Conservation (phyloP, 176 grass and related monocot species). For the Pharus latifolius region DNA sequence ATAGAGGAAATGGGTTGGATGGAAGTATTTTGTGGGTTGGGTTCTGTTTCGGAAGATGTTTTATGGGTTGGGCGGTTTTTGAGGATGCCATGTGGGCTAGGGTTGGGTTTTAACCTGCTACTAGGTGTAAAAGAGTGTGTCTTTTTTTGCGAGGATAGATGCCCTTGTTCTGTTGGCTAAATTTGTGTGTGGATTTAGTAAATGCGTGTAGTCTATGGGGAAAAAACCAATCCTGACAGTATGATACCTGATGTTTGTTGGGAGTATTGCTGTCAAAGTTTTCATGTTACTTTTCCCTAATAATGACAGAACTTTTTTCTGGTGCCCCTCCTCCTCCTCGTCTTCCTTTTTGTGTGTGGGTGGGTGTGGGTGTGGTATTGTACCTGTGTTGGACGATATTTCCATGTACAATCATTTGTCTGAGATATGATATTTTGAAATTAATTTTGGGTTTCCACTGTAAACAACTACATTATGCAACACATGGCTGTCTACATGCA, state of each 20-base stretch:
- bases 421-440: background rate
- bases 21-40: too few relatives aligned
- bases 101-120: too few relatives aligned
- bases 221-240: background rate
- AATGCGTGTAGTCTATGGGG: background rate
- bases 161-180: background rate
- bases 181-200: background rate
- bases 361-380: background rate
- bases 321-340: too few relatives aligned
- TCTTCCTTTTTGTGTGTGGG: background rate
- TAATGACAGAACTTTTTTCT: background rate
- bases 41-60: too few relatives aligned
- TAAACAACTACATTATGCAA: too few relatives aligned
- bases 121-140: too few relatives aligned
- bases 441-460: background rate
- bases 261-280: background rate
- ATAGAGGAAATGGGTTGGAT: too few relatives aligned
- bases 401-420: background rate
- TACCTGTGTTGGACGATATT: background rate
- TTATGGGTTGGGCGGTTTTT: too few relatives aligned
- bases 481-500: too few relatives aligned
- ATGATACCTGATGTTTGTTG: background rate
- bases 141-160: too few relatives aligned
- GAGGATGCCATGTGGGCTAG: too few relatives aligned
- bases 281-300: background rate